Conservation (phyloP, 2,329 filamentous ascomycete species). For the Trichoderma guizhouense region DNA sequence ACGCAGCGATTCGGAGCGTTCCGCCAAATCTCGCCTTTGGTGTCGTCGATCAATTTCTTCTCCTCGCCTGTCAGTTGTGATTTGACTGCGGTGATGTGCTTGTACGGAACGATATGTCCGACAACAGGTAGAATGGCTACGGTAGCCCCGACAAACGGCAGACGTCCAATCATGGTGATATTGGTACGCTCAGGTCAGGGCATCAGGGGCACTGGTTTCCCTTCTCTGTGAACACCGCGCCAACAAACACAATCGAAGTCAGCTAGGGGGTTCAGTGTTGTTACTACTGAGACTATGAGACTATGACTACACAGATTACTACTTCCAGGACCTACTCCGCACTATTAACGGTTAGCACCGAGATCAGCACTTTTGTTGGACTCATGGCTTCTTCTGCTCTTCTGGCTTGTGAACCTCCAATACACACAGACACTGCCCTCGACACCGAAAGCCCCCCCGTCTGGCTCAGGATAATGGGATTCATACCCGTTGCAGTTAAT, state of each 20-base stretch:
- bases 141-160: background rate
- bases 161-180: background rate
- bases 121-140: background rate
- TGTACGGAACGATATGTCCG: background rate
- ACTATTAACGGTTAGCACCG: background rate
- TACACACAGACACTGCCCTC: background rate
- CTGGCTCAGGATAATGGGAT: slow-evolving; percentile 4
- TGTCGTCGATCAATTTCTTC: slow-evolving; percentile 8
- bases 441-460: background rate
- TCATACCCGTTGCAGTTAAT: slow-evolving; percentile 4
- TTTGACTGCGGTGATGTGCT: slow-evolving; percentile 1
- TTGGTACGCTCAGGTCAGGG: background rate
- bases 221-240: background rate
- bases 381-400: background rate
- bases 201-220: background rate
- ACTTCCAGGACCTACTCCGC: background rate
- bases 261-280: background rate
- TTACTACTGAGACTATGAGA: background rate
- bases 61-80: background rate
- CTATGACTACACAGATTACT: background rate
- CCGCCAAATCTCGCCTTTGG: slow-evolving; percentile 12
- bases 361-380: background rate
- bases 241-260: background rate
- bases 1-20: slow-evolving; percentile 15
- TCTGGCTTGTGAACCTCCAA: background rate